These are phyloP conservation scores for Dactylella cylindrospora DNA, from an alignment of 2,329 filamentous ascomycete species.

Conservation along the genomic window DNA sequence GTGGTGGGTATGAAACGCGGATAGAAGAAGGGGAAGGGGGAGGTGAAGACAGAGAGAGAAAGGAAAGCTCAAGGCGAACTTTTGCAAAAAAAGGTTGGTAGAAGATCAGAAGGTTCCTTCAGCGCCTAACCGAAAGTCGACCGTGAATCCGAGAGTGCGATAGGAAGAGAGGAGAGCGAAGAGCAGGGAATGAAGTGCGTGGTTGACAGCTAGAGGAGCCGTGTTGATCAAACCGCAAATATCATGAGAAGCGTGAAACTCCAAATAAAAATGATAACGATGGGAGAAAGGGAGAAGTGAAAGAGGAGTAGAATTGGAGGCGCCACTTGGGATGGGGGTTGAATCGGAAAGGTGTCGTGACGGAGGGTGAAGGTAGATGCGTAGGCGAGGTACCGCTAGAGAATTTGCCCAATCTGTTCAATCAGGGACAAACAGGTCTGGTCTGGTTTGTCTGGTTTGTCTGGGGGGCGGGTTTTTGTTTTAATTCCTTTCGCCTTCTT, in stretches of 20 bases:
- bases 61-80: constrained; percentile 37
- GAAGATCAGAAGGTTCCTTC: constrained; percentile 18
- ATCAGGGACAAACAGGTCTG: no score
- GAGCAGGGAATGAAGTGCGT: background rate
- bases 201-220: background rate
- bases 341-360: constrained; percentile 14
- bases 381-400: constrained; percentile 6
- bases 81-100: constrained; percentile 22
- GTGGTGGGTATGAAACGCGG: constrained; percentile 1
- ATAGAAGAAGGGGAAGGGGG: constrained; percentile 4
- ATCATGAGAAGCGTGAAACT: no score
- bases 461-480: no score
- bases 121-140: constrained; percentile 36
- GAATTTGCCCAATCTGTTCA: no score
- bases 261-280: no score
- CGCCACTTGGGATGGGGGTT: constrained; percentile 3
- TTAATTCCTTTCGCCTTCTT: no score
- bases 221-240: no score
- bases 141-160: constrained; percentile 11
- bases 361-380: constrained; percentile 32
- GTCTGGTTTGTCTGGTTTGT: no score
- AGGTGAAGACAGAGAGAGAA: background rate
- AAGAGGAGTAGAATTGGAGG: background rate
- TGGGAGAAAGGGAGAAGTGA: background rate
- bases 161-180: background rate